Evolutionary conservation across 345 rosid species (phyloP), one percentile per base, ranked within the genome.

Genomic region (Gossypium turneri): DNA sequence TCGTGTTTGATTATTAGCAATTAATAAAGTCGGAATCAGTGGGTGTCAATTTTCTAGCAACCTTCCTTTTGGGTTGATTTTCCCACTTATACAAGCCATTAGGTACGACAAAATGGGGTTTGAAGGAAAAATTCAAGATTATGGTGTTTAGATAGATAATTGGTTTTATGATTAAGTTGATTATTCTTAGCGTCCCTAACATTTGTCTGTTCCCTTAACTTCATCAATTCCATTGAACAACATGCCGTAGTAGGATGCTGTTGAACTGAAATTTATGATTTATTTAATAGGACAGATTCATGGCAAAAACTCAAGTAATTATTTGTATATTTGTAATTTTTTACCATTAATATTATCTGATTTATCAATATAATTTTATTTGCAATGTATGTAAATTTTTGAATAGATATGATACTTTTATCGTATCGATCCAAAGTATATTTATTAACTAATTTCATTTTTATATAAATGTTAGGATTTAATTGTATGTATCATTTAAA

Each of bases 141-240:
- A 9, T 48, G 2, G 15, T 45, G 45, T 67, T 11, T 0, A 2
- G 25, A 43, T 17, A 5, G 34, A 22, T 20, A 12, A 45, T 67
- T n/a, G 50, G 15, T 41, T 16, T 20, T 0, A 2, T 4, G 72
- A 67, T 68, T 48, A 15, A 57, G 34, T 48, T 68, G 57, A 50
- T 68, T 48, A n/a, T 22, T 47, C 15, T 50, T 1, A 16, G 19
- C 13, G 41, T 13, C 41, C 7, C 2, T 24, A 48, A 50, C 29
- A 50, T 50, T 68, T 50, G 72, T 68, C 58, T 15, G 44, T 51
- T 48, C 44, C 72, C 20, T 68, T 68, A 47, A 24, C 72, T 50
- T 48, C 7, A 47, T 68, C 72, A 25, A 25, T 68, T 67, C n/a
- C 7, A 27, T 20, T 43, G 52, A 66, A 44, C 29, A 44, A 11